Conservation (phyloP, 176 grass and related monocot genomes). For the Pontederia paniculata region DNA sequence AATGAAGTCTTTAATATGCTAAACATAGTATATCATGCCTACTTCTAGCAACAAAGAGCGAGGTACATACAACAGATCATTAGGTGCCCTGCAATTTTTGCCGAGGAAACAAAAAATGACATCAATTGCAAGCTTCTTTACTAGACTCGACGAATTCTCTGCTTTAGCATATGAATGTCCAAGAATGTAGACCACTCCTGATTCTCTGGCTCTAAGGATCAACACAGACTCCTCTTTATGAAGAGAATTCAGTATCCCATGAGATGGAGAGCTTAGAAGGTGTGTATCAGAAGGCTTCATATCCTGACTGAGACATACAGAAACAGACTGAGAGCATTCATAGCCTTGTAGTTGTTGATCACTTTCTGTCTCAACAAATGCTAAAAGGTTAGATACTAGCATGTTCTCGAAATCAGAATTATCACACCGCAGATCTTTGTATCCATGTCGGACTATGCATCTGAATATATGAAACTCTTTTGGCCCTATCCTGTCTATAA, state of each 20-base stretch:
- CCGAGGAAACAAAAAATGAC: not conserved
- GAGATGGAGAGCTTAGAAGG: too few species aligned
- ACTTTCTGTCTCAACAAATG: slow-evolving; percentile 2
- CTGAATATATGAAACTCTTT: slow-evolving; percentile 3
- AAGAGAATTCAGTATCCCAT: too few species aligned
- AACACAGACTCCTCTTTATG: too few species aligned
- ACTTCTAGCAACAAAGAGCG: slow-evolving; percentile 5
- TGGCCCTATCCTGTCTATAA: slow-evolving; percentile 5
- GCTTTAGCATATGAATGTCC: not conserved
- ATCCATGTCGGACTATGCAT: slow-evolving; percentile 8
- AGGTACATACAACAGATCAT: not conserved
- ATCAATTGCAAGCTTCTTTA: not conserved
- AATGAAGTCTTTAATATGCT: not conserved
- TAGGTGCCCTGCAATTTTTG: slow-evolving; percentile 1
- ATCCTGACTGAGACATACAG: too few species aligned
- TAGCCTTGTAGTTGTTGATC: not conserved
- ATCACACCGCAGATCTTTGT: slow-evolving; percentile 6
- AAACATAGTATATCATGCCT: slow-evolving; percentile 3
- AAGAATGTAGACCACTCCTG: too few species aligned
- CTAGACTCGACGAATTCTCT: not conserved
- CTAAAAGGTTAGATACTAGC: slow-evolving; percentile 4
- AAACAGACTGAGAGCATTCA: too few species aligned
- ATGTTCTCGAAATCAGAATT: slow-evolving; percentile 11
- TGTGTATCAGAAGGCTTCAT: too few species aligned
- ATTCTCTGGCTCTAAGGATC: too few species aligned